These are phyloP conservation scores for Melaleuca alternifolia DNA, from an alignment of 345 rosid genomes.

Conservation along the genomic window DNA sequence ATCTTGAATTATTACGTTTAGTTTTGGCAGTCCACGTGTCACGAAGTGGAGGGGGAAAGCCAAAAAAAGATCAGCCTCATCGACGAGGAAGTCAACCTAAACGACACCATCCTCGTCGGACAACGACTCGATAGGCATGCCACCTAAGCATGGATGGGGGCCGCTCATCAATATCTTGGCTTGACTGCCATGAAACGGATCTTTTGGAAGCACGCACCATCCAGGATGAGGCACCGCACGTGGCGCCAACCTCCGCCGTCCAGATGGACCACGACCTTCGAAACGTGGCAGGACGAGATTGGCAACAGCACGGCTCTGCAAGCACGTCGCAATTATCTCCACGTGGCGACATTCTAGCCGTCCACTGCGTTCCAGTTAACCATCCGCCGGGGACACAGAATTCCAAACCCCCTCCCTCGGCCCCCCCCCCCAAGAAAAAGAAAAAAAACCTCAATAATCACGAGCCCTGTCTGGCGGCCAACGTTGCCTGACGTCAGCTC, in stretches of 20 bases:
- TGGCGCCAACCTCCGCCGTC: neutral
- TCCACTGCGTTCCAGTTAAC: neutral
- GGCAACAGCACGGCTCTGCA: neutral
- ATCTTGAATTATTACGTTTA: neutral
- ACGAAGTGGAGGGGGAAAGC: neutral
- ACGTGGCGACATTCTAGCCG: neutral
- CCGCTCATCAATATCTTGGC: neutral
- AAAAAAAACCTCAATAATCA: neutral
- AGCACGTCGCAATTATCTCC: neutral
- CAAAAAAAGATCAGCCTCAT: neutral
- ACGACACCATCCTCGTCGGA: neutral
- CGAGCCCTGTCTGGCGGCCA: neutral
- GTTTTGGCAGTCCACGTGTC: neutral
- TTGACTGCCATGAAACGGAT: neutral
- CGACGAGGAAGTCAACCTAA: neutral
- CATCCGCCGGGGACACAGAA: neutral
- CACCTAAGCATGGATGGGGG: neutral
- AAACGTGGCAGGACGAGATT: neutral
- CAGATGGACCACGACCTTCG: neutral
- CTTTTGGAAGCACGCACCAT: neutral
- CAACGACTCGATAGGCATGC: neutral
- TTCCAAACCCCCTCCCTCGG: neutral
- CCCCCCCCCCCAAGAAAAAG: too few species aligned
- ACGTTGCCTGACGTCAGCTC: neutral
- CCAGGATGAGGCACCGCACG: neutral